phyloP scores from a whole-genome alignment of 2,329 filamentous ascomycete genomes.

The Colletotrichum acutatum region DNA sequence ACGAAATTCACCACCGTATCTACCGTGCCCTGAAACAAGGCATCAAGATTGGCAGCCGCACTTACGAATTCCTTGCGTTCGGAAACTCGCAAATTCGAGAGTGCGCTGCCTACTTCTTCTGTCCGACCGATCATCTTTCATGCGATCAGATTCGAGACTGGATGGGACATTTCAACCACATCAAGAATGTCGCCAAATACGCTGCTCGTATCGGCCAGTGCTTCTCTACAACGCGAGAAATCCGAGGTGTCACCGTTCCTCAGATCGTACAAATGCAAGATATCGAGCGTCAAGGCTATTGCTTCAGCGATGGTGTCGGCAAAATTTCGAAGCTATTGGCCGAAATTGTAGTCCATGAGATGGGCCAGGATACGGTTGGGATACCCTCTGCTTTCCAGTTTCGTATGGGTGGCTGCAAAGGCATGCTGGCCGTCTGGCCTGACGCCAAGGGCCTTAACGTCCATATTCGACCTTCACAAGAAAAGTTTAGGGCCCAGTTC shows the following conservation, averaged over 20 bases:
- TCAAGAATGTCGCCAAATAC: constrained; percentile 87
- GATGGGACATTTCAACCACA: constrained; percentile 89
- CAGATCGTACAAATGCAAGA: constrained; percentile 73
- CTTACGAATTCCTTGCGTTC: constrained; percentile 91
- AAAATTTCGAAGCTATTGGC: constrained; percentile 88
- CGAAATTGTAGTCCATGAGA: constrained; percentile 76
- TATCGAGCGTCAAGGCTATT: constrained; percentile 73
- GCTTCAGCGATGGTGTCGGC: constrained; percentile 92
- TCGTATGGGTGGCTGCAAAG: constrained; percentile 91
- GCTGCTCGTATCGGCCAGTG: constrained; percentile 92
- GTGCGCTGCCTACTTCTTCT: constrained; percentile 93
- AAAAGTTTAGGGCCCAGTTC: constrained; percentile 82
- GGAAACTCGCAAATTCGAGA: constrained; percentile 96
- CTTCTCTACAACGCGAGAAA: constrained; percentile 89
- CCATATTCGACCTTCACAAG: constrained; percentile 84
- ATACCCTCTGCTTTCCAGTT: constrained; percentile 91
- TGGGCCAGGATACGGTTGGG: constrained; percentile 65
- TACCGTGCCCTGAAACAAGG: constrained; percentile 79
- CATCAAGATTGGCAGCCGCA: constrained; percentile 82
- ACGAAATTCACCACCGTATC: constrained; percentile 77
- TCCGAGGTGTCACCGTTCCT: constrained; percentile 71
- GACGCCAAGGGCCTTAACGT: constrained; percentile 75
- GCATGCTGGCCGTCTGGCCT: constrained; percentile 82
- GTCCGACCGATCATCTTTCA: constrained; percentile 72
- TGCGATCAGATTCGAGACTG: constrained; percentile 82